Percentiles rank a stretch among this genome's conserved stretches.
phyloP scores from a whole-genome alignment of 148 eudicot species.

The Nyssa sinensis region DNA sequence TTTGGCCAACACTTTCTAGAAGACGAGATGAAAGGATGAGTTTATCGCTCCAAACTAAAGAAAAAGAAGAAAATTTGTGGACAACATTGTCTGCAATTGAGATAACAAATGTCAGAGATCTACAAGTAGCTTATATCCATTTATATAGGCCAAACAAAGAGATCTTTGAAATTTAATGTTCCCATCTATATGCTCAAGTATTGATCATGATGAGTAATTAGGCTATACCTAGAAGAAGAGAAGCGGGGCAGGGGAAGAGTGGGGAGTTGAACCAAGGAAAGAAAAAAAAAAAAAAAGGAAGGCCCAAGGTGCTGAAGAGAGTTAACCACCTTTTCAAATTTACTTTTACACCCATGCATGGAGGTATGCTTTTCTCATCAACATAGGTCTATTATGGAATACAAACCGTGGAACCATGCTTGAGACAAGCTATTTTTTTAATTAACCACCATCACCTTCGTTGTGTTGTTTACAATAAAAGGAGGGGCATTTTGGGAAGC shows the following conservation, averaged over 20 bases:
- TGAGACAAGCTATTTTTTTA: not conserved
- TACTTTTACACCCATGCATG: not conserved
- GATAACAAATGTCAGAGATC: not conserved
- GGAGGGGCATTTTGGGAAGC: not conserved
- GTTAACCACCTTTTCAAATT: no score
- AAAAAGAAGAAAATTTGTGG: not conserved
- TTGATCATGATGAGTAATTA: not conserved
- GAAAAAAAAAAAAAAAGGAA: no score
- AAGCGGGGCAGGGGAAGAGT: not conserved
- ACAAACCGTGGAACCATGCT: not conserved
- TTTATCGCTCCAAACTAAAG: not conserved
- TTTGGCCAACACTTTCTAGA: conserved; percentile 91
- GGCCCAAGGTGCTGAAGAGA: not conserved
- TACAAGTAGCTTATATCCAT: conserved; percentile 6
- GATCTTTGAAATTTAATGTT: not conserved
- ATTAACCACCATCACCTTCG: not conserved
- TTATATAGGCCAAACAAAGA: not conserved
- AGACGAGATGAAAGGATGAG: not conserved
- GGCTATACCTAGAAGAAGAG: not conserved
- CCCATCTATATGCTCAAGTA: not conserved
- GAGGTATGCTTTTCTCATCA: not conserved
- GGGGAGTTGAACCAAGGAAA: no score
- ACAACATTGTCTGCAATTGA: not conserved
- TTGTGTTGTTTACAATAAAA: not conserved
- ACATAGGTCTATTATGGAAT: not conserved